Conservation (phyloP, 2,329 filamentous ascomycete genomes). For the Scedosporium apiospermum region DNA sequence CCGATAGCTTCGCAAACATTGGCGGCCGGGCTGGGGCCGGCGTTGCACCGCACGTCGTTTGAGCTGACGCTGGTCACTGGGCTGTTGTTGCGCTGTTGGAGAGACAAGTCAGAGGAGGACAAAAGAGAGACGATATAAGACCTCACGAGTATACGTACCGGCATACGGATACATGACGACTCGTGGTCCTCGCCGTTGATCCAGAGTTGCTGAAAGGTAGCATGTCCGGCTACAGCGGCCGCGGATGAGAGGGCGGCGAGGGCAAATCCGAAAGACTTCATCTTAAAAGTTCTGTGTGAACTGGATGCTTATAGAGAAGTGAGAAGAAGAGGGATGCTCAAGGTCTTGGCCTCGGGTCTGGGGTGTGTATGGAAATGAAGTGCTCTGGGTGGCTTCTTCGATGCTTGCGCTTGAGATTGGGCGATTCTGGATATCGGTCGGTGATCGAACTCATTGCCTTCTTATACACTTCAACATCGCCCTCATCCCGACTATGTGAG, state of each 20-base stretch:
- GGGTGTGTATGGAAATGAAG: not conserved
- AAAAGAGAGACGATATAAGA: not conserved
- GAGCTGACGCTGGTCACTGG: slow-evolving; percentile 37
- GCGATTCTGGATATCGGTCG: not conserved
- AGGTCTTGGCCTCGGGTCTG: not conserved
- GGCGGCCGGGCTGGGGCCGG: slow-evolving; percentile 23
- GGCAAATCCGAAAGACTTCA: slow-evolving; percentile 3
- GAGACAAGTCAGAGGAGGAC: not conserved
- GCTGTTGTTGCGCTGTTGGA: slow-evolving; percentile 31
- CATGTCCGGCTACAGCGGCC: slow-evolving; percentile 31
- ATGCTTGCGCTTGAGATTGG: not conserved
- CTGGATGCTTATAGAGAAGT: not conserved
- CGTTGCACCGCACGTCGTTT: slow-evolving; percentile 36
- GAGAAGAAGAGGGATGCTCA: not conserved
- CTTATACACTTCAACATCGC: not conserved
- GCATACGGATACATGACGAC: slow-evolving; percentile 1
- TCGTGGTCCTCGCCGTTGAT: slow-evolving; percentile 28
- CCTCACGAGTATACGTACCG: slow-evolving; percentile 10
- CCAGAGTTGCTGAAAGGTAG: slow-evolving; percentile 41
- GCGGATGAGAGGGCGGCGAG: slow-evolving; percentile 1
- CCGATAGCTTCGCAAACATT: slow-evolving; percentile 26
- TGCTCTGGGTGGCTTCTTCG: not conserved
- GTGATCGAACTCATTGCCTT: not conserved
- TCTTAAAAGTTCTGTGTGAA: not conserved
- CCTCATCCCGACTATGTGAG: not conserved